Evolutionary conservation across 2,329 filamentous ascomycete species (phyloP).

Genomic region (Zymoseptoria pseudotritici): DNA sequence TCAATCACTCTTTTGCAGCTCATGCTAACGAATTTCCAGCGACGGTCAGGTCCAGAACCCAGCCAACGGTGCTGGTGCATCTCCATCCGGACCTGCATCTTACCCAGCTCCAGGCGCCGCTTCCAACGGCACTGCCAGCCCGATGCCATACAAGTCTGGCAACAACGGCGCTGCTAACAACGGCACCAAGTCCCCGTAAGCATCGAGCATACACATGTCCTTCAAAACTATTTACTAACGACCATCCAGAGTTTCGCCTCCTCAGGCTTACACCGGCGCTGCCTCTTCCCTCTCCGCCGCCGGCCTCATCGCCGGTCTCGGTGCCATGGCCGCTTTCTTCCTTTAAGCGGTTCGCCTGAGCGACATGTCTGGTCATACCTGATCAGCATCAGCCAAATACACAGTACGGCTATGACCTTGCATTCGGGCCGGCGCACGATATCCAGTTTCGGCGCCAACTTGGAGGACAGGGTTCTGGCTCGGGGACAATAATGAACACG

Average conservation of each 20-base stretch:
- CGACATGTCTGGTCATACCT: slow-evolving; percentile 9
- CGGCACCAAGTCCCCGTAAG: slow-evolving; percentile 1
- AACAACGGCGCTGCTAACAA: not conserved
- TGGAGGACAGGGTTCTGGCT: not conserved
- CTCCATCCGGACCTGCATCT: not conserved
- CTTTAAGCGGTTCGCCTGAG: slow-evolving; percentile 14
- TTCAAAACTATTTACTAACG: no score
- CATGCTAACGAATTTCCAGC: not conserved
- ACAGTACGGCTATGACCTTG: slow-evolving; percentile 12
- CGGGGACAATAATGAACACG: not conserved
- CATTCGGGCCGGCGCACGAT: slow-evolving; percentile 11
- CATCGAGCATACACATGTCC: not conserved
- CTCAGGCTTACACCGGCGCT: slow-evolving; percentile 15
- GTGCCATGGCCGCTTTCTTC: slow-evolving; percentile 23
- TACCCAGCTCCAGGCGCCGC: not conserved
- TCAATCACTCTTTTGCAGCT: not conserved
- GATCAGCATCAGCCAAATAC: slow-evolving; percentile 3
- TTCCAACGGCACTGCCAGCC: not conserved
- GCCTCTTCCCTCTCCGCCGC: slow-evolving; percentile 15
- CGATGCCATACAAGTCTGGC: not conserved
- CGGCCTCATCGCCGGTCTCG: slow-evolving; percentile 17
- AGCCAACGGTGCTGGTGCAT: not conserved
- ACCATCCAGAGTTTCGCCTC: no score
- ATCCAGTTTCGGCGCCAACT: not conserved
- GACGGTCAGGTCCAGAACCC: not conserved